Conservation (phyloP, 139 green algal genomes). For the Volvox africanus region DNA sequence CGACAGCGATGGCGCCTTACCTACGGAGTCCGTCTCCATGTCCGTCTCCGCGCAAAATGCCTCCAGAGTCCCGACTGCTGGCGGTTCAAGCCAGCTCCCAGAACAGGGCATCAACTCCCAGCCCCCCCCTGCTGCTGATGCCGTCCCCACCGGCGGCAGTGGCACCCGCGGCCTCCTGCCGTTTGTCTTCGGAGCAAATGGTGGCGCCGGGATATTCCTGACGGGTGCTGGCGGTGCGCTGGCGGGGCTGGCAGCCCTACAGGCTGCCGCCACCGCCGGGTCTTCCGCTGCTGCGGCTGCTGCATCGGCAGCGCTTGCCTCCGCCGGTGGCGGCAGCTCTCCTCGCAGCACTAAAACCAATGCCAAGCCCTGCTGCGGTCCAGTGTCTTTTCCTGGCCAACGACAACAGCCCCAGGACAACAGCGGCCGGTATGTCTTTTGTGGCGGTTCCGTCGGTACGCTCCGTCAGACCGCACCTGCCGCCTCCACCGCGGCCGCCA, state of each 20-base stretch:
- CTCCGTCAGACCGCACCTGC: background rate
- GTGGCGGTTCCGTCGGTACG: background rate
- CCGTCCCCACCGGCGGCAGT: background rate
- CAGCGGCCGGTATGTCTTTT: background rate
- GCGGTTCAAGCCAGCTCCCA: background rate
- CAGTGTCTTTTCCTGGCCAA: background rate
- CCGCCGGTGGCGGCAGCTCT: background rate
- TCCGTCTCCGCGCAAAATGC: background rate
- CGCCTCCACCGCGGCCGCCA: background rate
- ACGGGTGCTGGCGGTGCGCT: background rate
- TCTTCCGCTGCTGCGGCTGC: background rate
- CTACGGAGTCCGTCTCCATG: background rate
- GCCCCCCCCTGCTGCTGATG: background rate
- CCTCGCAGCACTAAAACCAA: background rate
- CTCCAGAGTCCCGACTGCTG: background rate
- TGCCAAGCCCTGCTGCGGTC: background rate
- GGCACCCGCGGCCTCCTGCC: background rate
- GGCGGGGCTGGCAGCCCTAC: background rate
- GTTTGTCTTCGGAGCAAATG: background rate
- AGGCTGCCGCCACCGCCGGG: background rate
- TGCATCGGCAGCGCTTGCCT: background rate
- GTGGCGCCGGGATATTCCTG: background rate
- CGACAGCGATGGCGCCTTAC: constrained; percentile 1
- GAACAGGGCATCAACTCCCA: background rate
- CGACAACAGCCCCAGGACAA: background rate